Conservation (phyloP, 805 yeast species). For the Kluyveromyces starmeri region DNA sequence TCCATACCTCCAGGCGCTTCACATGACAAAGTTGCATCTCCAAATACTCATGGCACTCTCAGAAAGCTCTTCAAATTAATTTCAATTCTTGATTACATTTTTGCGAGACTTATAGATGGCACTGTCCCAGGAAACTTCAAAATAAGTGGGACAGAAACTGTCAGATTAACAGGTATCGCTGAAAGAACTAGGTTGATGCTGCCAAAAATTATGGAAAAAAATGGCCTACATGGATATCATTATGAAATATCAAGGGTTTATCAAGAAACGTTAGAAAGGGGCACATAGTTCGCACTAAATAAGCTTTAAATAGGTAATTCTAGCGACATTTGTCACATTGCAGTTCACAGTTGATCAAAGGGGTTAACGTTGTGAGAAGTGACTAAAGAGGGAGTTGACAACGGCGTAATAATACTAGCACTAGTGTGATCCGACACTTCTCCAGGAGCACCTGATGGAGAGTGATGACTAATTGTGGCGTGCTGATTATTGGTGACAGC, state of each 20-base stretch:
- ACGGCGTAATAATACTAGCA: slow-evolving; percentile 7
- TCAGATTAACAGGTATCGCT: slow-evolving; percentile 44
- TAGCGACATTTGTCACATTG: neutral
- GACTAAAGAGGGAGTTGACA: slow-evolving; percentile 11
- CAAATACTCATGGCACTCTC: slow-evolving; percentile 9
- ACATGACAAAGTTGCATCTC: too few relatives aligned
- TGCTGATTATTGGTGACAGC: slow-evolving; percentile 3
- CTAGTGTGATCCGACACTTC: slow-evolving; percentile 5
- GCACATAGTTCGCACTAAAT: slow-evolving; percentile 13
- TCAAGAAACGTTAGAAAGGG: slow-evolving; percentile 34
- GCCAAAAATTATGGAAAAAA: slow-evolving; percentile 28
- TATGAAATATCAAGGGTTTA: slow-evolving; percentile 38
- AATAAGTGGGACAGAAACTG: slow-evolving; percentile 41
- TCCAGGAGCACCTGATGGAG: neutral
- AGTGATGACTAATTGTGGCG: neutral
- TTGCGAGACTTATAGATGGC: slow-evolving; percentile 32
- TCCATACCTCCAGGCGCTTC: too few relatives aligned
- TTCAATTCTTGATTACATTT: slow-evolving; percentile 34
- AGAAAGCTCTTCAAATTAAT: slow-evolving; percentile 32
- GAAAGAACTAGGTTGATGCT: slow-evolving; percentile 41
- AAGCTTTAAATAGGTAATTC: neutral
- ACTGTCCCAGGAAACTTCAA: slow-evolving; percentile 27
- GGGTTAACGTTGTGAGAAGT: slow-evolving; percentile 9
- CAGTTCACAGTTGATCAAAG: slow-evolving; percentile 9
- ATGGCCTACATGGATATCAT: slow-evolving; percentile 34